Conservation (phyloP, 2,329 filamentous ascomycete species). For the Penicillium sp. region DNA sequence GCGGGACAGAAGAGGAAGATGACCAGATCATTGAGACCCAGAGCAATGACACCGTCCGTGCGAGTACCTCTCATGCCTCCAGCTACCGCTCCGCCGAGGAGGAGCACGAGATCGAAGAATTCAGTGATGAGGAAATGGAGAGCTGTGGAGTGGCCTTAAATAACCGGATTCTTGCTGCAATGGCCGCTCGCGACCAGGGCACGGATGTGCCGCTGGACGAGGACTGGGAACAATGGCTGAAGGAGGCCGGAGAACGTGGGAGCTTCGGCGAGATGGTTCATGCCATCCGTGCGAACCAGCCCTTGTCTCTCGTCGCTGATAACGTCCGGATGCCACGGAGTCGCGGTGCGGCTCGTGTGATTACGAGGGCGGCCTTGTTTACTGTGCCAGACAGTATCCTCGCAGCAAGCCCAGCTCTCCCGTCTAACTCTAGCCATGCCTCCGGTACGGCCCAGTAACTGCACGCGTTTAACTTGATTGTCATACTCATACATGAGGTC, state of each 20-base stretch:
- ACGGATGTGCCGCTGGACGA: slow-evolving; percentile 46
- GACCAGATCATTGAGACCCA: slow-evolving; percentile 24
- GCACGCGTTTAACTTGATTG: not conserved
- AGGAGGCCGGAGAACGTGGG: slow-evolving; percentile 55
- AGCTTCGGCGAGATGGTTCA: slow-evolving; percentile 43
- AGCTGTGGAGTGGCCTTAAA: slow-evolving; percentile 55
- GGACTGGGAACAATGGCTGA: slow-evolving; percentile 59
- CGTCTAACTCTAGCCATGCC: slow-evolving; percentile 24
- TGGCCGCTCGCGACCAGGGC: slow-evolving; percentile 53
- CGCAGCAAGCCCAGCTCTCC: slow-evolving; percentile 20
- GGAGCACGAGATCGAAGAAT: slow-evolving; percentile 38
- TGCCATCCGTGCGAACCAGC: slow-evolving; percentile 39
- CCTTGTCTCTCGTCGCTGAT: slow-evolving; percentile 32
- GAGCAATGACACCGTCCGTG: slow-evolving; percentile 26
- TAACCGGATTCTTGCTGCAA: slow-evolving; percentile 53
- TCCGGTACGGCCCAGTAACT: slow-evolving; percentile 30
- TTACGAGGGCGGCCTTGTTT: slow-evolving; percentile 18
- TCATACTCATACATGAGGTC: slow-evolving; percentile 1
- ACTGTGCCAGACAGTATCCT: slow-evolving; percentile 24
- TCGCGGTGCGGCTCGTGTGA: slow-evolving; percentile 18
- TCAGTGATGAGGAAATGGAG: slow-evolving; percentile 48
- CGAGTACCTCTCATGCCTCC: slow-evolving; percentile 20
- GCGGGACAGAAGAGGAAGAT: slow-evolving; percentile 27
- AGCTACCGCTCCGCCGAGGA: slow-evolving; percentile 27
- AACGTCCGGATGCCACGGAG: slow-evolving; percentile 22